Evolutionary conservation across 1,139 yeast species (phyloP).

Genomic region (Hansenula lynferdii): DNA sequence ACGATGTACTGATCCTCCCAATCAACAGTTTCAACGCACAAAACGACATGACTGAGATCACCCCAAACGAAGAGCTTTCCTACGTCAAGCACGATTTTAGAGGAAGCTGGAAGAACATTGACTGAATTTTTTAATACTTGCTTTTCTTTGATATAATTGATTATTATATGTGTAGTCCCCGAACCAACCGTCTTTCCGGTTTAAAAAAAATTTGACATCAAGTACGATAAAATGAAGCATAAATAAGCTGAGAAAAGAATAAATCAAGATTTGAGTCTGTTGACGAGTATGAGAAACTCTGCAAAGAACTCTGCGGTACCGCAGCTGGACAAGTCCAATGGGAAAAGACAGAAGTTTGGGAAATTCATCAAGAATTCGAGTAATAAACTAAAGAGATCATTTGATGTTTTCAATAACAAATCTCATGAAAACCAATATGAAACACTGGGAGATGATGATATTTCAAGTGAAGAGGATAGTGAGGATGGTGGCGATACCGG

Average conservation of each 20-base stretch:
- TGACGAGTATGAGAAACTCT: background rate
- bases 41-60: constrained; percentile 66
- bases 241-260: no score
- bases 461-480: constrained; percentile 6
- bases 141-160: background rate
- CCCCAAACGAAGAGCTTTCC: constrained; percentile 46
- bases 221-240: background rate
- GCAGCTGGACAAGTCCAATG: constrained; percentile 1
- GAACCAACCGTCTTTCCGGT: no score
- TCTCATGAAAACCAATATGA: constrained; percentile 19
- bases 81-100: constrained; percentile 64
- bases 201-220: constrained; percentile 1
- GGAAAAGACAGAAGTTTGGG: background rate
- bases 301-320: background rate
- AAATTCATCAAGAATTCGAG: constrained; percentile 1
- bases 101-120: constrained; percentile 63
- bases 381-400: constrained; percentile 11
- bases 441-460: constrained; percentile 8
- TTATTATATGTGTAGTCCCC: constrained; percentile 2
- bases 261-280: no score
- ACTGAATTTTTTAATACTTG: no score
- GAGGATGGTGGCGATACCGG: no score
- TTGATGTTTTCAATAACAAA: constrained; percentile 19
- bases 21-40: constrained; percentile 72
- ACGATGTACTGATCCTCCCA: constrained; percentile 65